Conservation (phyloP, 225 moss, liverwort and hornwort species). For the Ulota crispa region DNA sequence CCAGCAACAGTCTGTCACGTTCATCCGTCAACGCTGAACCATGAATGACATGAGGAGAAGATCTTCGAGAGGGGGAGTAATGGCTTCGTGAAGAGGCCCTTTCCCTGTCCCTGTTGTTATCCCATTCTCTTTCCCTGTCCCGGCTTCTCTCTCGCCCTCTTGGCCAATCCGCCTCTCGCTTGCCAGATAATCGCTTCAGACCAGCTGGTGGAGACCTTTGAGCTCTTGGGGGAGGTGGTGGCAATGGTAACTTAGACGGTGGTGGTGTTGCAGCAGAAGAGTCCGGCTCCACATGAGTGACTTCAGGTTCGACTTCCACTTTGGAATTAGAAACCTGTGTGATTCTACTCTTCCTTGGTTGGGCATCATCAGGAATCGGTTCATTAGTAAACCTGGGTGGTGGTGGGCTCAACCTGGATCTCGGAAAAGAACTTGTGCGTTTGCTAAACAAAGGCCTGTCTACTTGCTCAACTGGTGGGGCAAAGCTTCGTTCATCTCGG, state of each 20-base stretch:
- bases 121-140: constrained; percentile 67
- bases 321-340: constrained; percentile 36
- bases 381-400: constrained; percentile 56
- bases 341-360: constrained; percentile 52
- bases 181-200: constrained; percentile 71
- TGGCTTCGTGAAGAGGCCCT: constrained; percentile 53
- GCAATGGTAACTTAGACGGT: constrained; percentile 84
- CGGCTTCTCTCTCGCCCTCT: constrained; percentile 71
- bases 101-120: constrained; percentile 61
- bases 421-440: constrained; percentile 44
- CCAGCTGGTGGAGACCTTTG: constrained; percentile 95
- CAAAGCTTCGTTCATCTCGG: constrained; percentile 64
- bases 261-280: constrained; percentile 67
- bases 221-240: constrained; percentile 83
- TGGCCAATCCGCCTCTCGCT: constrained; percentile 62
- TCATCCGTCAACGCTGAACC: constrained; percentile 98
- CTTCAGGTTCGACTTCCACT: constrained; percentile 36
- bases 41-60: constrained; percentile 95
- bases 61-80: constrained; percentile 85
- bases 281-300: constrained; percentile 38
- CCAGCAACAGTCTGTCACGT: constrained; percentile 80
- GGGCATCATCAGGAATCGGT: constrained; percentile 33
- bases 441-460: constrained; percentile 48
- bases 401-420: constrained; percentile 61
- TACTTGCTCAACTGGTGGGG: constrained; percentile 47